Conservation (phyloP, 2,329 filamentous ascomycete genomes). For the Cladosporium sp. region DNA sequence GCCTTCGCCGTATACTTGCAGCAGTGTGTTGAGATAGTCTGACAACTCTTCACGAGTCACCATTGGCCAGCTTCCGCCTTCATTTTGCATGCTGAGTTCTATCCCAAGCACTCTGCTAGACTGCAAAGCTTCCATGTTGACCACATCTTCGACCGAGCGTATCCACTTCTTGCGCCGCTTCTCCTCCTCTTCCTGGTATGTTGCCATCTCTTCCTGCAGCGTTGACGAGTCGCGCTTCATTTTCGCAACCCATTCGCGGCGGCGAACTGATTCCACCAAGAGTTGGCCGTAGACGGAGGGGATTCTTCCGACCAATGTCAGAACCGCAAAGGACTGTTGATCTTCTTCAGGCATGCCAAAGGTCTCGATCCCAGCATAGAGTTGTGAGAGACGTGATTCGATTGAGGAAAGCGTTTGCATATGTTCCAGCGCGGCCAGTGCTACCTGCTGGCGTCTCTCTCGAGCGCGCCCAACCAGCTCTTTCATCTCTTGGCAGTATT, state of each 20-base stretch:
- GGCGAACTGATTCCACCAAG: slow-evolving; percentile 78
- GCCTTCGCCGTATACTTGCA: slow-evolving; percentile 64
- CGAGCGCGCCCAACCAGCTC: slow-evolving; percentile 53
- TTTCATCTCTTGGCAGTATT: slow-evolving; percentile 58
- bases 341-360: slow-evolving; percentile 74
- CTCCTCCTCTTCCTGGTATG: slow-evolving; percentile 89
- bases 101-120: slow-evolving; percentile 68
- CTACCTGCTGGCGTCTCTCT: slow-evolving; percentile 67
- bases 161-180: slow-evolving; percentile 88
- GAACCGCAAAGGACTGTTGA: slow-evolving; percentile 74
- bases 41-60: slow-evolving; percentile 75
- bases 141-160: slow-evolving; percentile 75
- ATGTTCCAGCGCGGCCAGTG: slow-evolving; percentile 65
- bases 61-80: slow-evolving; percentile 77
- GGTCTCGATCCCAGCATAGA: slow-evolving; percentile 70
- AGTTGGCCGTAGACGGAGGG: slow-evolving; percentile 90
- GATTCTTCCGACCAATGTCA: slow-evolving; percentile 77
- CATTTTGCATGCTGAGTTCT: slow-evolving; percentile 80
- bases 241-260: slow-evolving; percentile 89
- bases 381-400: slow-evolving; percentile 70
- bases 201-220: slow-evolving; percentile 87
- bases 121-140: slow-evolving; percentile 66
- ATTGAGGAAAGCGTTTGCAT: slow-evolving; percentile 83
- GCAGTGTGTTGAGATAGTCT: slow-evolving; percentile 68
- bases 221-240: slow-evolving; percentile 83